Base-by-base conservation (phyloP, 2,329 filamentous ascomycete species). In the Ceratocystis diversiconidia region DNA sequence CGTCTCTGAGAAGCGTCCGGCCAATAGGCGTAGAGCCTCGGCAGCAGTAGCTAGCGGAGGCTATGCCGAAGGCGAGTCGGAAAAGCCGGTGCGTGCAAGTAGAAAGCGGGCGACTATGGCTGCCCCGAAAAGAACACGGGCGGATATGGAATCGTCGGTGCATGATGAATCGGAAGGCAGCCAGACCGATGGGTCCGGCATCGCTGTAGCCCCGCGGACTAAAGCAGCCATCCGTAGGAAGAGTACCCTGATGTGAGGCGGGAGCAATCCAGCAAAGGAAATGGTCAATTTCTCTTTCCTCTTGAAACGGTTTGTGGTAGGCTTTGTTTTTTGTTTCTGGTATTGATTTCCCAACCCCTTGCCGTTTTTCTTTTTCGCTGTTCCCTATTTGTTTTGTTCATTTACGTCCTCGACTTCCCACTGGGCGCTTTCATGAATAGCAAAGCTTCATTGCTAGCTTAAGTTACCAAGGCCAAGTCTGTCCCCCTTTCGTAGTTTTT, bases 111-210 rank as follows among this genome's bases (percentile, higher is more conserved):
- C 63, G 10, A 67, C 66, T 10, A 63, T 67, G 63, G 61, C 66
- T 25, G 68, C 52, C 3, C 62, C 66, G 25, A 65, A 65, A 15
- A 44, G 65, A 30, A 44, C 64, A 28, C 63, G 68, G 28, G 62
- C 60, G 5, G 68, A 68, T 55, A 67, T 64, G 62, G 67, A 68
- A 55, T 65, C 67, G 63, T 61, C 67, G 12, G 22, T 66, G 30
- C 36, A 61, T 30, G 64, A 66, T 46, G 70, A 70, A 3, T 70
- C 73, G 7, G 72, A 66, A 62, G 61, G 57, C 62, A 66, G 55
- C 60, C 59, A 62, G 41, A 64, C 62, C 1, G 44, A 66, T 61
- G 46, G 55, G 30, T 64, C 62, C 19, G 22, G 17, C 25, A 59
- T 59, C 10, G 15, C 32, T 52, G 25, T 62, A 52, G 48, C 25